Evolutionary conservation across 495 filamentous ascomycete species (phyloP), one percentile per base, ranked within the genome.

Genomic region (Clohesyomyces aquaticus): DNA sequence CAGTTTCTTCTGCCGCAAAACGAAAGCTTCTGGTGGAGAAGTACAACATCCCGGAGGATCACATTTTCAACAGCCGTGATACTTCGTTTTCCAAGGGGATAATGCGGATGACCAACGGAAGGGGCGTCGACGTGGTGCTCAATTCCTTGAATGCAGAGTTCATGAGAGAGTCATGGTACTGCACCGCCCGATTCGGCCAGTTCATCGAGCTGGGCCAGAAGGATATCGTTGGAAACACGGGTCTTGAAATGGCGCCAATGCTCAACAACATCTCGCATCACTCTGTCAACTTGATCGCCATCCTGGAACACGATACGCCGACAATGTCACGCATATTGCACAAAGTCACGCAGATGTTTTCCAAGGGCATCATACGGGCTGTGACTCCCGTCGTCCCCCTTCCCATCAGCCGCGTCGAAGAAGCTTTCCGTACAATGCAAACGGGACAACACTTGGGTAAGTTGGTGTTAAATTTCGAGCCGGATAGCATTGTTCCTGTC

Each of bases 61-160:
- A 45, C 53, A 25, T 56, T 19, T 56, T 45, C 22, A 42, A 9
- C 22, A 56, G 53, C n/a, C 53, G 53, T 19, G 21, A 56, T 21
- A 2, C 35, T 14, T 56, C 38, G 1, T 56, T 56, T 22, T 4
- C n/a, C 29, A 22, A 43, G 38, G 53, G 21, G 2, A 25, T 56
- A 10, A 45, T 22, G 35, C 29, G 53, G 1, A 26, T 45, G 3
- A 45, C 53, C 2, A 22, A 43, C 3, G 29, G 21, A 2, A 22
- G 43, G 10, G 53, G 53, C 1, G 53, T 56, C 4, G 53, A 56
- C 19, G 53, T 56, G 14, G 38, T 56, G 21, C 35, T 56, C 53
- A 56, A 42, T 42, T 43, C 29, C 4, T 21, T 56, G 1, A 23
- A 29, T 2, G 53, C 29, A 56, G 3, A 25, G 4, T 14, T 12